Evolutionary conservation across 371 early-diverging fungal genomes (phyloP), one percentile per base, ranked within the genome.

Genomic region (Mucor sp.): DNA sequence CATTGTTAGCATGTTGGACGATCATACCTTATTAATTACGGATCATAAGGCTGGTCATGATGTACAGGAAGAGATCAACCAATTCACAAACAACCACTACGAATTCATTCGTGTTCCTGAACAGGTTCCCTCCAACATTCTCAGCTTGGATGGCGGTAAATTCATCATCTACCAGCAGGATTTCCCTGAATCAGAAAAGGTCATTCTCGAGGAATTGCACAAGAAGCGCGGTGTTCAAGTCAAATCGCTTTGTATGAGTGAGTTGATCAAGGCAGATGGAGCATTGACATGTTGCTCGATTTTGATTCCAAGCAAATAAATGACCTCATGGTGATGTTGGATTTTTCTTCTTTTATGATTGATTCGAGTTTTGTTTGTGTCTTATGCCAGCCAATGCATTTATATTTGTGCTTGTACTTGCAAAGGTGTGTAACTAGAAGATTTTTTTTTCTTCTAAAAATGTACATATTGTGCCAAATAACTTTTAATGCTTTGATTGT

Each of bases 181-280:
- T 5, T 76, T 71, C 62, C 66, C 74, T 8, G 47, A 65, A 21
- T 67, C 70, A n/a, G 70, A 64, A 35, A 60, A 56, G 11, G 63
- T 79, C 1, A 27, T 79, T 11, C n/a, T 57, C 9, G 44, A 64
- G 2, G 68, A 66, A 43, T 41, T 74, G 15, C 53, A 64, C 25
- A 15, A 60, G 4, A 58, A 63, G 39, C 62, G 66, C 14, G 70
- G 70, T 3, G 39, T 60, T 0, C 19, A 62, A 58, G 19, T 78
- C 1, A 37, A 70, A n/a, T 50, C 69, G 30, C 44, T 76, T 27
- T 60, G 69, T 47, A 78, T 78, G 79, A 69, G 74, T 58, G 74
- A 79, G 60, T 62, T 79, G 3, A 76, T 79, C 48, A 74, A 76
- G 30, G 74, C 74, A 15, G 79, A 79, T 47, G 74, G 79, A 0